phyloP scores from a whole-genome alignment of 768 basidiomycete genomes.

The Lactifluus pinguis region DNA sequence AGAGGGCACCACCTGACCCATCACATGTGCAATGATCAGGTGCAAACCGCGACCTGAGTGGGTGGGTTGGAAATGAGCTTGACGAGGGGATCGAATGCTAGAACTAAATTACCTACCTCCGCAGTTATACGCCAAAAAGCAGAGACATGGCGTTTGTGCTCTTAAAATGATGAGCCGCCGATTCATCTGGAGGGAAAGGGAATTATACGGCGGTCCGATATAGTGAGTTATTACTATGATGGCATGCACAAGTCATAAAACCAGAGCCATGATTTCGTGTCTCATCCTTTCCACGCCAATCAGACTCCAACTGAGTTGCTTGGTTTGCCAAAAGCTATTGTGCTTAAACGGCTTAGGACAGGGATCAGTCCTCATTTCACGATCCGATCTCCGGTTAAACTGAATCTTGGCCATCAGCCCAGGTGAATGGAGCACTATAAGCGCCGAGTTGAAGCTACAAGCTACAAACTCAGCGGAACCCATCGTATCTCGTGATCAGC shows the following conservation, averaged over 20 bases:
- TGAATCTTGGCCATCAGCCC: background rate
- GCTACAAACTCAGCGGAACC: conserved; percentile 6
- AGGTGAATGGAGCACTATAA: background rate
- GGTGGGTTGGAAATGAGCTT: background rate
- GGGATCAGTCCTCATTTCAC: background rate
- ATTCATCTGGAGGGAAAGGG: background rate
- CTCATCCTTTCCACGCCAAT: background rate
- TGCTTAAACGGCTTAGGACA: background rate
- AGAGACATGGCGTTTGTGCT: background rate
- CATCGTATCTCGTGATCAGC: background rate
- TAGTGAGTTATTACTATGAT: background rate
- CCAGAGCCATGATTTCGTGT: background rate
- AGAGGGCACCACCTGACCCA: background rate
- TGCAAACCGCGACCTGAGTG: background rate
- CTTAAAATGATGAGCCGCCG: background rate
- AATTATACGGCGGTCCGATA: no score
- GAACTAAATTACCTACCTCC: background rate
- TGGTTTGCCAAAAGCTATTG: background rate
- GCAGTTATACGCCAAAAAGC: background rate
- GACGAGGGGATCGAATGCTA: background rate
- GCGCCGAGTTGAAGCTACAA: conserved; percentile 12
- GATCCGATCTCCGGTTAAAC: background rate
- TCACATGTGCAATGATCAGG: conserved; percentile 2
- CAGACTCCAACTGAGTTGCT: background rate
- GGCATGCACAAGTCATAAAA: background rate